phyloP scores from a whole-genome alignment of 768 basidiomycete genomes.

The Clitopilus passeckerianus region DNA sequence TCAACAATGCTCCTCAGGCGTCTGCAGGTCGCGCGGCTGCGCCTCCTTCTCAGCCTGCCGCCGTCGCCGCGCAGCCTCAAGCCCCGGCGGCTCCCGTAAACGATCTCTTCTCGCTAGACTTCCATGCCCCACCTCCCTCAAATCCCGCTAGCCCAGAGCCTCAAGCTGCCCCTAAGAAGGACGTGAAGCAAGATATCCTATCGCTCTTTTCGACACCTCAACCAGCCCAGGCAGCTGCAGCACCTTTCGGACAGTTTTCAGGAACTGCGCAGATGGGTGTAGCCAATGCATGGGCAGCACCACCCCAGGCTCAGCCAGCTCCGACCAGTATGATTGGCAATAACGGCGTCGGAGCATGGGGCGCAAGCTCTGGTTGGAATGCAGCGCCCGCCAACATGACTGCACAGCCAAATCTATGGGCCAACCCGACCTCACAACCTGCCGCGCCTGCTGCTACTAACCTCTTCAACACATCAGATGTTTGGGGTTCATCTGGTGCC shows the following conservation, averaged over 20 bases:
- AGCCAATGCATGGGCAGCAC: constrained; percentile 19
- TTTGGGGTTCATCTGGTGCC: constrained; percentile 49
- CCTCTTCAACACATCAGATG: constrained; percentile 46
- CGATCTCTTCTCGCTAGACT: constrained; percentile 84
- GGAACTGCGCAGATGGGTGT: constrained; percentile 11
- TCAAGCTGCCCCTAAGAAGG: constrained; percentile 46
- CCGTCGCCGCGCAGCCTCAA: constrained; percentile 23
- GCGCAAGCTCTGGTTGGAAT: constrained; percentile 61
- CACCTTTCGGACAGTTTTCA: constrained; percentile 26
- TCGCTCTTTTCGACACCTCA: constrained; percentile 65
- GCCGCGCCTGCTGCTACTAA: constrained; percentile 7
- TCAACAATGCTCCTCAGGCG: constrained; percentile 14
- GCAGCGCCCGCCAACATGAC: constrained; percentile 19
- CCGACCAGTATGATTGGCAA: constrained; percentile 51
- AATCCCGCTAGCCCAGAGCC: constrained; percentile 20
- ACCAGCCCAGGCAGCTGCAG: constrained; percentile 22
- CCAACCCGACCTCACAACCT: constrained; percentile 14
- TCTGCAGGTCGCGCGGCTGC: constrained; percentile 9
- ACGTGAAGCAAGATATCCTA: constrained; percentile 81
- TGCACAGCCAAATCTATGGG: constrained; percentile 38
- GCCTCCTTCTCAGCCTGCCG: constrained; percentile 10
- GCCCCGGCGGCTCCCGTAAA: constrained; percentile 35
- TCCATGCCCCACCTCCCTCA: constrained; percentile 53
- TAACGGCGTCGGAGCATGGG: constrained; percentile 59
- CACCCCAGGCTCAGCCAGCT: constrained; percentile 17